A percentile compares a stretch with the other conserved stretches of the same genome.
Conservation (phyloP, 2,329 filamentous ascomycete genomes). For the Phialemoniopsis sp. region DNA sequence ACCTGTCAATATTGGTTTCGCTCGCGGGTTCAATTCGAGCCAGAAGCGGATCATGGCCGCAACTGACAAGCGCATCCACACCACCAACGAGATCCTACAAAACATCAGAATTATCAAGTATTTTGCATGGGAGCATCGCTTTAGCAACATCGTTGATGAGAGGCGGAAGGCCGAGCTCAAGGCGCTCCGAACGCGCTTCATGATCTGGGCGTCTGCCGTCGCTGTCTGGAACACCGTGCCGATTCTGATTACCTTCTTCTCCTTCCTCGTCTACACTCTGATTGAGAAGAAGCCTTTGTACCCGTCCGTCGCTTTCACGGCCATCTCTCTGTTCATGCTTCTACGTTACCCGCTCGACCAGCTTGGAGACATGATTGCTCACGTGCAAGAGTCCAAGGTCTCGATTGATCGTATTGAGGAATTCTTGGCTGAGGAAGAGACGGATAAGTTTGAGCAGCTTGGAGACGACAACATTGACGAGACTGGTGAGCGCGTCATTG, state of each 20-base stretch:
- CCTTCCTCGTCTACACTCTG: constrained; percentile 88
- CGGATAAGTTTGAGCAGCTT: constrained; percentile 88
- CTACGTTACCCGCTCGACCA: constrained; percentile 92
- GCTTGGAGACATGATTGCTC: constrained; percentile 96
- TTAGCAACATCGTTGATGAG: constrained; percentile 80
- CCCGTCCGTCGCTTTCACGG: constrained; percentile 92
- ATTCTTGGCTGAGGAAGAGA: constrained; percentile 90
- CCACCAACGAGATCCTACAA: constrained; percentile 93
- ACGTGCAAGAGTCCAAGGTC: constrained; percentile 95
- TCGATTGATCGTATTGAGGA: constrained; percentile 96
- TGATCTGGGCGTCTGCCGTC: constrained; percentile 87
- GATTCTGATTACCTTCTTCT: constrained; percentile 92
- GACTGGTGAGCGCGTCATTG: constrained; percentile 70
- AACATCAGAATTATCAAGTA: constrained; percentile 99
- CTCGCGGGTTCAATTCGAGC: constrained; percentile 76
- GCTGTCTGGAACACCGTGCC: constrained; percentile 97
- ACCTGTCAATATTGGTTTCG: constrained; percentile 86
- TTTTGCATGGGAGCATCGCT: constrained; percentile 96
- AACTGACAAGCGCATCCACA: constrained; percentile 92
- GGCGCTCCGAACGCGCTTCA: constrained; percentile 75
- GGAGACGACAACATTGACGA: constrained; percentile 65
- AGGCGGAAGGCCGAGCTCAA: constrained; percentile 77
- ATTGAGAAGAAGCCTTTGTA: constrained; percentile 86
- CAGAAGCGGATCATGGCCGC: constrained; percentile 90
- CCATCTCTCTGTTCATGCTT: constrained; percentile 91